Base-by-base conservation (phyloP, 345 rosid species). In the Bretschneidera sinensis region DNA sequence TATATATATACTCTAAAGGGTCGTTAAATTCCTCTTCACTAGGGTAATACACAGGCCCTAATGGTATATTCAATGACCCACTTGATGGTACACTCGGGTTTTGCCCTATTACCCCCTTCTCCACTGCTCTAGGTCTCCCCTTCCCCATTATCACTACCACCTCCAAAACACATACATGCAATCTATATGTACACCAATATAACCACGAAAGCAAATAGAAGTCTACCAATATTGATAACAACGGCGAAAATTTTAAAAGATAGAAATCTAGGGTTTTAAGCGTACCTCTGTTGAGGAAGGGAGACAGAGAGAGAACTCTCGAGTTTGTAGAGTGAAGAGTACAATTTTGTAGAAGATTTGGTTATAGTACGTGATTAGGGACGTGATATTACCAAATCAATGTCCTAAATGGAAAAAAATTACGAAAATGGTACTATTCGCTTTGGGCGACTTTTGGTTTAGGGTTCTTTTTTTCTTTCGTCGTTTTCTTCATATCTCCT, bases 61-160 rank as follows among this genome's bases (percentile, higher is more conserved):
- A 62, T 1, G 78, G 85, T 47, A 89, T 79, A 69, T 64, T 81
- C 68, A 78, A 25, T 43, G 84, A 77, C 4, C 69, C 71, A 9
- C 68, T 62, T 1, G 70, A 57, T 31, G 54, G 24, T 17, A 67
- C 70, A 54, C 76, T 67, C 60, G 66, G 70, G 56, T 72, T 84
- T 54, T 84, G 91, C 71, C 83, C 92, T 54, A 79, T 64, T 13
- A 81, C 90, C 53, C 81, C 75, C 54, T 78, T 83, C 81, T 89
- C 91, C 43, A 83, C 87, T 21, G 91, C 89, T 76, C 94, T 89
- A 52, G 85, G 78, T 75, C 83, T 87, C 63, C 98, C 97, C 70
- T 92, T 92, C 51, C 95, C 97, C 98, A 92, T 92, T 66, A 60
- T 66, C 54, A 61, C 62, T 61, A 48, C 68, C 52, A 64, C 43